Evolutionary conservation across 2,329 filamentous ascomycete genomes (phyloP).

Genomic region (Paracoccidioides brasiliensis): DNA sequence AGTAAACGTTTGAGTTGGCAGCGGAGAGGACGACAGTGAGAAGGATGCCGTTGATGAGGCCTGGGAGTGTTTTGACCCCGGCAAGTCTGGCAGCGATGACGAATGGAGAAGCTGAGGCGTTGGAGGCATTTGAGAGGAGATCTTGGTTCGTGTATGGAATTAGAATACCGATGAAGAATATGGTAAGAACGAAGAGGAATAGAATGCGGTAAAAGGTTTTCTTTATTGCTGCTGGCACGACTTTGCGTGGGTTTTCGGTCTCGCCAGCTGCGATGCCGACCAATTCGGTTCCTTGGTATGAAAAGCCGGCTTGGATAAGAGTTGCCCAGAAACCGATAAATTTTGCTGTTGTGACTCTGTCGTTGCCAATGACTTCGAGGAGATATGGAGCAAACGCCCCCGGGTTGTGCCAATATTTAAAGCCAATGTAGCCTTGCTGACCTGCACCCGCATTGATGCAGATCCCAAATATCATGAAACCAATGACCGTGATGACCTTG

Average conservation of each 20-base stretch:
- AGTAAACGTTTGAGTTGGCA: constrained; percentile 31
- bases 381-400: constrained; percentile 46
- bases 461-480: constrained; percentile 64
- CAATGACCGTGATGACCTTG: constrained; percentile 62
- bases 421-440: constrained; percentile 57
- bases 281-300: constrained; percentile 52
- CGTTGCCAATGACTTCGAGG: constrained; percentile 39
- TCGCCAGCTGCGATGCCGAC: constrained; percentile 70
- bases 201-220: constrained; percentile 67
- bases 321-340: constrained; percentile 50
- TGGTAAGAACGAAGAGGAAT: constrained; percentile 36
- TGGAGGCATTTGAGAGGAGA: constrained; percentile 30
- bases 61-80: constrained; percentile 26
- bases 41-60: constrained; percentile 31
- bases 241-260: constrained; percentile 57
- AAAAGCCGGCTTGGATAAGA: constrained; percentile 33
- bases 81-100: constrained; percentile 32
- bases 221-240: constrained; percentile 58
- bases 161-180: constrained; percentile 57
- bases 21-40: constrained; percentile 32
- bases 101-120: constrained; percentile 27
- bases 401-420: constrained; percentile 55
- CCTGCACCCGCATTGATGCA: constrained; percentile 62
- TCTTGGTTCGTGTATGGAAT: constrained; percentile 49
- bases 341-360: constrained; percentile 36